Percentiles rank a stretch among this genome's conserved stretches.
Conservation (phyloP, 257 asterid genomes). For the Buddleja alternifolia region DNA sequence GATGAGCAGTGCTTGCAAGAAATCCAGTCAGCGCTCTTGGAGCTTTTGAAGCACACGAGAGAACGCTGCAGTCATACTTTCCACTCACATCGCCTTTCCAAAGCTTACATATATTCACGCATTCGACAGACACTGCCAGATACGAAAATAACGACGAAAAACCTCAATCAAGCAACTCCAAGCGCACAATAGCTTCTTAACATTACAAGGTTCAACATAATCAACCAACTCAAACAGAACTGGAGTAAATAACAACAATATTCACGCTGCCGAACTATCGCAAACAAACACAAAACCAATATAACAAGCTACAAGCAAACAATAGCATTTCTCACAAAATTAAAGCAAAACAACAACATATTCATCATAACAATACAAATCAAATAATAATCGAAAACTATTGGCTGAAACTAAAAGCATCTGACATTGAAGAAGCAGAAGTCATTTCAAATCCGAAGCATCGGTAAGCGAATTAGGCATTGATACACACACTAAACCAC, state of each 20-base stretch:
- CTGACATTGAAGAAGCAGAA: slow-evolving; percentile 77
- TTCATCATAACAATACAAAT: slow-evolving; percentile 21
- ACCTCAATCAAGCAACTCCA: not conserved
- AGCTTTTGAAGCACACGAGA: slow-evolving; percentile 81
- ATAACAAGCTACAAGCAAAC: not conserved
- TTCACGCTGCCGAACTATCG: slow-evolving; percentile 32
- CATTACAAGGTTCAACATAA: slow-evolving; percentile 10
- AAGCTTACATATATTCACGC: slow-evolving; percentile 68
- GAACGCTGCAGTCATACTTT: slow-evolving; percentile 65
- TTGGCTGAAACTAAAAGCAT: slow-evolving; percentile 32
- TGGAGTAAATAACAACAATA: slow-evolving; percentile 15
- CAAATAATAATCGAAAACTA: slow-evolving; percentile 13
- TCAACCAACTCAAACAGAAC: slow-evolving; percentile 16
- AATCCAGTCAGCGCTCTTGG: slow-evolving; percentile 80
- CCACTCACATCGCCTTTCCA: slow-evolving; percentile 81
- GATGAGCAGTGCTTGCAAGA: slow-evolving; percentile 80
- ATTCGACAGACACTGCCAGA: slow-evolving; percentile 75
- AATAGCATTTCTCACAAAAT: slow-evolving; percentile 12
- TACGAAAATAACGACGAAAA: not conserved
- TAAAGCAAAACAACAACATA: slow-evolving; percentile 17
- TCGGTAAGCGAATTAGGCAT: slow-evolving; percentile 52
- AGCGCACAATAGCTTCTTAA: not conserved
- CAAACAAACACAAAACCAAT: not conserved
- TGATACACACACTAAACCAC: slow-evolving; percentile 31
- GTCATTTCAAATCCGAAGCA: slow-evolving; percentile 76